Base-by-base conservation (phyloP, 2,329 filamentous ascomycete species). In the Aspergillus sojae region DNA sequence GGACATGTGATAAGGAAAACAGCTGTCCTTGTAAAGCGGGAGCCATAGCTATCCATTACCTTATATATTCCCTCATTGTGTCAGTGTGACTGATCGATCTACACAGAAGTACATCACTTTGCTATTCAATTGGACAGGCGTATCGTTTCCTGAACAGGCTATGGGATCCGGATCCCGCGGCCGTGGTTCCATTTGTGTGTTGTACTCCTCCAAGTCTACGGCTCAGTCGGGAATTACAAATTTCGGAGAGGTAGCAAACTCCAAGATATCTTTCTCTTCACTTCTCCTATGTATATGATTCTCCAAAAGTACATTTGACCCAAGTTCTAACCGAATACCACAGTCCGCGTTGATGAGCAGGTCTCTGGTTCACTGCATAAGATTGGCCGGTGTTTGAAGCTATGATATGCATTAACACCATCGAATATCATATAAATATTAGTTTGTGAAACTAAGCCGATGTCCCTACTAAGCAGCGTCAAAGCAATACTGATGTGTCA, bases 141-240 rank as follows among this genome's bases (percentile, higher is more conserved):
- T 74, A 72, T 71, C 54, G 63, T 74, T 76, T 70, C 74, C 74
- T 67, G 68, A 75, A 72, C 30, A 50, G 67, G 74, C 69, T 74
- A 75, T 72, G 55, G 28, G 65, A 67, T 76, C 74, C 74, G 69
- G 67, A 36, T 45, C 26, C 43, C 54, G 57, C 43, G 54, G 55
- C 21, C 32, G 43, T 46, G 23, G 50, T 28, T 23, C 21, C 19
- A n/a, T 32, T 32, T 52, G 14, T 34, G 28, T 34, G 48, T 23
- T 34, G 48, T 34, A 52, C 48, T n/a, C 48, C 48, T n/a, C 48
- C 46, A 50, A n/a, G 26, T 19, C 19, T 50, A 50, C 23, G 6
- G 23, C 12, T 50, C 10, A 6, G 7, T 50, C 14, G 46, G 14
- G 12, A 23, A 16, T 16, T 50, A 28, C 14, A 9, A 14, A 9